A percentile compares a stretch with the other conserved stretches of the same genome.
phyloP scores from a whole-genome alignment of 2,329 filamentous ascomycete species.

The Ophiostoma ips region DNA sequence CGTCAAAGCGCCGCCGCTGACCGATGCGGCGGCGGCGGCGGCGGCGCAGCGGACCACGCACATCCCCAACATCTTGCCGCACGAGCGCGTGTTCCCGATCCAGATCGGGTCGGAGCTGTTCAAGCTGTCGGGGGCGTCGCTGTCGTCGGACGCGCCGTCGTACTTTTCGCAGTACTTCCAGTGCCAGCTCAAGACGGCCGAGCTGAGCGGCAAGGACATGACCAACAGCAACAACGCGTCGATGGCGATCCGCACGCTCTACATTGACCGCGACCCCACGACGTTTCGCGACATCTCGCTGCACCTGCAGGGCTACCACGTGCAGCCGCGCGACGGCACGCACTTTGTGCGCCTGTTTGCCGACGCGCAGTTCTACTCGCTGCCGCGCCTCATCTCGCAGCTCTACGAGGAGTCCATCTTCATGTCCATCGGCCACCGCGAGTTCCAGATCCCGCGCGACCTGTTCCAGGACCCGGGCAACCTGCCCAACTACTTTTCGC shows the following conservation, averaged over 20 bases:
- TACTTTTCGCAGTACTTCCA: conserved; percentile 94
- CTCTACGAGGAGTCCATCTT: conserved; percentile 87
- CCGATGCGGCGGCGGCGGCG: neutral
- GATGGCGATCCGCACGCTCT: conserved; percentile 57
- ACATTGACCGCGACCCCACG: conserved; percentile 83
- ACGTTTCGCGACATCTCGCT: conserved; percentile 83
- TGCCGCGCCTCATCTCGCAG: conserved; percentile 79
- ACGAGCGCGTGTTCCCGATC: conserved; percentile 60
- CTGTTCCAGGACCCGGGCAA: conserved; percentile 77
- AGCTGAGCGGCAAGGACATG: conserved; percentile 38
- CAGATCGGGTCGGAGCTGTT: conserved; percentile 61
- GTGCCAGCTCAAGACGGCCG: conserved; percentile 57
- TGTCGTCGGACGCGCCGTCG: conserved; percentile 73
- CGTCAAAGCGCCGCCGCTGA: neutral
- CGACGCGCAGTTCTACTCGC: conserved; percentile 77
- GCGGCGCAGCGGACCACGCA: neutral
- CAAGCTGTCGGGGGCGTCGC: conserved; percentile 57
- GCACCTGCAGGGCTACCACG: conserved; percentile 85
- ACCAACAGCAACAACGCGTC: conserved; percentile 6
- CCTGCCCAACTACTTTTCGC: conserved; percentile 88
- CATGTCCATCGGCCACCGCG: conserved; percentile 72
- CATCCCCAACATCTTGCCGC: conserved; percentile 47
- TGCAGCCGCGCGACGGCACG: conserved; percentile 63
- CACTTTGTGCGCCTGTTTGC: conserved; percentile 90
- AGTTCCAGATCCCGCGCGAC: conserved; percentile 84